These are phyloP conservation scores for Solanum hybrid DNA, from an alignment of 305 asterid genomes.

Conservation along the genomic window DNA sequence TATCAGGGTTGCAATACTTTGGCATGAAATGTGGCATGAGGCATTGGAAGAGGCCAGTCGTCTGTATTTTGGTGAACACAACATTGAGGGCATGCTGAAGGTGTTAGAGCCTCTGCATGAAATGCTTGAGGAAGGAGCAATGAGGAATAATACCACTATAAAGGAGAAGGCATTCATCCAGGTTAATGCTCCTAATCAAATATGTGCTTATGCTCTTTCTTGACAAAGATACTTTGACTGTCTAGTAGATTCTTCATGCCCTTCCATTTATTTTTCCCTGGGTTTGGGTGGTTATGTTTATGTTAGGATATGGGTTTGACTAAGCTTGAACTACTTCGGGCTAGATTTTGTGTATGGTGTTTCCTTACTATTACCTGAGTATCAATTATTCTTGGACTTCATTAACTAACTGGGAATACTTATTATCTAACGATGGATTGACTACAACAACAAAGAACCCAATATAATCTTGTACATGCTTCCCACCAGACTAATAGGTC, in stretches of 20 bases:
- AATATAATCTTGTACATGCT: neutral
- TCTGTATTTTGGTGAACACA: constrained; percentile 93
- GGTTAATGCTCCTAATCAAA: constrained; percentile 28
- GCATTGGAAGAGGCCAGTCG: constrained; percentile 99
- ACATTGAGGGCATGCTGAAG: constrained; percentile 95
- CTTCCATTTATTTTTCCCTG: neutral
- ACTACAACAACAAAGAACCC: neutral
- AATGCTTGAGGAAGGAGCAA: constrained; percentile 94
- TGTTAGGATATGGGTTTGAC: neutral
- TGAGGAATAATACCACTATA: constrained; percentile 65
- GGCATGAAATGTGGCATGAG: constrained; percentile 99
- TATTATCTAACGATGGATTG: neutral
- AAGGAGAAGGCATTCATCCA: constrained; percentile 96
- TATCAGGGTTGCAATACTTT: constrained; percentile 96
- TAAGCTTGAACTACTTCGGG: neutral
- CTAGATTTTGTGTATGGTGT: neutral
- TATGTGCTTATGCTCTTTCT: neutral
- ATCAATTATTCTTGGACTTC: neutral
- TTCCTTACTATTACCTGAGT: neutral
- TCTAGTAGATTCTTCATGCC: neutral
- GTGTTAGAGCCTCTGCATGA: constrained; percentile 92
- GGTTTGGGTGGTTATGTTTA: neutral
- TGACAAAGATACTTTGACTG: neutral
- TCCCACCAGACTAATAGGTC: neutral
- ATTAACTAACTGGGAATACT: neutral